phyloP scores from a whole-genome alignment of 768 basidiomycete genomes.

The Rubroboletus pulcherrimus region DNA sequence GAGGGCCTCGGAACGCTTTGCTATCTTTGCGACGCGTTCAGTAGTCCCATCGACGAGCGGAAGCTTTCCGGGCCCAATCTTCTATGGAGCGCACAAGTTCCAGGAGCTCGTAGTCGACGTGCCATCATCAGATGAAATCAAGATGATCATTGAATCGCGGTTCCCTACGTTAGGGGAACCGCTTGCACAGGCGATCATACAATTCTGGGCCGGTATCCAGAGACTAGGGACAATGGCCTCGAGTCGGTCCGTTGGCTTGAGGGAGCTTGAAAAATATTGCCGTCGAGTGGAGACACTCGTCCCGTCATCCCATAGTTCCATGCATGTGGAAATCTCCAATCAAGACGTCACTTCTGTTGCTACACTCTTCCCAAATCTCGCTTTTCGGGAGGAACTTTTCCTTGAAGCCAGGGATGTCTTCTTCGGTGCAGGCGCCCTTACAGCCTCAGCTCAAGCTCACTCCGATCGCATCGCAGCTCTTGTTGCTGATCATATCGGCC shows the following conservation, averaged over 20 bases:
- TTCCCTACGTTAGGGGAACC: constrained; percentile 59
- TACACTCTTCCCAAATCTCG: constrained; percentile 62
- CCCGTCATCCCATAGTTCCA: constrained; percentile 42
- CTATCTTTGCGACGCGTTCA: constrained; percentile 87
- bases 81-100: constrained; percentile 86
- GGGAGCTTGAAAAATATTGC: constrained; percentile 84
- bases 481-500: constrained; percentile 58
- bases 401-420: constrained; percentile 89
- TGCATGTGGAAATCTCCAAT: constrained; percentile 35
- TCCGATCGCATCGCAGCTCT: constrained; percentile 46
- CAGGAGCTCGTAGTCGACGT: constrained; percentile 60
- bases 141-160: constrained; percentile 59
- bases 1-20: constrained; percentile 74
- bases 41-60: constrained; percentile 44
- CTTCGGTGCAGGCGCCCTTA: constrained; percentile 67
- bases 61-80: constrained; percentile 55
- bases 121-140: constrained; percentile 65
- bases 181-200: constrained; percentile 50
- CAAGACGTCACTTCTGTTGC: constrained; percentile 33
- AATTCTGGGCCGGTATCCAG: constrained; percentile 65
- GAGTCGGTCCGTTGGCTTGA: constrained; percentile 62
- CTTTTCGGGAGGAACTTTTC: constrained; percentile 83
- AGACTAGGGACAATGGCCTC: constrained; percentile 48
- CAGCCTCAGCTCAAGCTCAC: constrained; percentile 48
- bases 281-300: constrained; percentile 62